Base-by-base conservation (phyloP, 345 rosid species). In the Acer yangbiense region DNA sequence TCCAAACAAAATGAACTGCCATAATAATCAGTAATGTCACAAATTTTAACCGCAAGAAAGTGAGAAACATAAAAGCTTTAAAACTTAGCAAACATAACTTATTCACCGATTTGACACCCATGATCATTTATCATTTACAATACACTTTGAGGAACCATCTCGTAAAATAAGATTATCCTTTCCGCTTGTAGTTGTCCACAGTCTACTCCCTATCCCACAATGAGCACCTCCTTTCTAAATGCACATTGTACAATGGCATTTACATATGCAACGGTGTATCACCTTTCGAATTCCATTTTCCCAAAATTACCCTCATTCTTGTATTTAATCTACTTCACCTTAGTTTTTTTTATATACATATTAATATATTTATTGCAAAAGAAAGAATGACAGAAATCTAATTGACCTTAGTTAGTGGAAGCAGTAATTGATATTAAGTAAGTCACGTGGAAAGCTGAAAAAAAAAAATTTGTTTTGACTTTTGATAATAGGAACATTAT, bases 51-150 rank as follows among this genome's bases (percentile, higher is more conserved):
- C 35, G 71, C 67, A 3, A 29, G 32, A 29, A 29, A 29, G 32
- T 17, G 18, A 68, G 23, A 68, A 66, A 39, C 29, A 65, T n/a
- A 73, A 57, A 41, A 39, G 69, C 61, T 74, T 48, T 62, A 18
- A 27, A 74, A 27, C 60, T 6, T 50, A 2, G 18, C 3, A 43
- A 1, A n/a, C 44, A 64, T 17, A 16, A 44, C 11, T 64, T 43
- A 63, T 43, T 48, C 44, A 74, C 18, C 46, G 18, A 64, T 10
- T 74, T 46, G 10, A 63, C 58, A 74, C 20, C 16, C 14, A 35
- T 48, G 18, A 64, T 64, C 35, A 60, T 23, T 55, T 20, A 44
- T 46, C 16, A 20, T 58, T 54, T 55, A 23, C 57, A 65, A 39
- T 18, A 57, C 66, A 78, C 58, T 61, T 61, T 76, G 61, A 68